phyloP scores from a whole-genome alignment of 2,329 filamentous ascomycete genomes.

The Stachybotrys chlorohalonatus region DNA sequence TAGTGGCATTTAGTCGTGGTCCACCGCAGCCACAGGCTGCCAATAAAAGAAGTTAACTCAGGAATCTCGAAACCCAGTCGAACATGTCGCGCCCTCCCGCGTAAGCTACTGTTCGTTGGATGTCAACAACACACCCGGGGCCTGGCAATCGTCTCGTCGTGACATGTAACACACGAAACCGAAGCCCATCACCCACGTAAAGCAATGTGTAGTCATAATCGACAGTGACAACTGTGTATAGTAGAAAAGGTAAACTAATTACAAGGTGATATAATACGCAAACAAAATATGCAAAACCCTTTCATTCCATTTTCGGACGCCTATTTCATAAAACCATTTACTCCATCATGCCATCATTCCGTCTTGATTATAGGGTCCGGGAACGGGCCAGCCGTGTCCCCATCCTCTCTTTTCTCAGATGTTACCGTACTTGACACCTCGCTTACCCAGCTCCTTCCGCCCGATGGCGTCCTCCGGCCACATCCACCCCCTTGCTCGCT shows the following conservation, averaged over 20 bases:
- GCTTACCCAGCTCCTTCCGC: conserved; percentile 61
- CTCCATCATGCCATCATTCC: neutral
- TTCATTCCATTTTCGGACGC: neutral
- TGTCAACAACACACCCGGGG: too few relatives aligned
- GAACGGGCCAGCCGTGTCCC: neutral
- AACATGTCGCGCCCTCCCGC: too few relatives aligned
- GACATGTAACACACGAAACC: too few relatives aligned
- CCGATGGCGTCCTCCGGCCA: conserved; percentile 66
- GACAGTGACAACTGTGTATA: neutral
- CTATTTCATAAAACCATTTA: neutral
- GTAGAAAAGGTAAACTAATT: neutral
- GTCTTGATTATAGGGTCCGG: neutral
- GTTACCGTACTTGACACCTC: conserved; percentile 45
- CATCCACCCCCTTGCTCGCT: conserved; percentile 65
- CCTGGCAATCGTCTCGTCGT: too few relatives aligned
- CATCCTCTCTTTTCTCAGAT: neutral
- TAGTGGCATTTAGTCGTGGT: conserved; percentile 22
- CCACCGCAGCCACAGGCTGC: neutral
- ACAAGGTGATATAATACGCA: neutral
- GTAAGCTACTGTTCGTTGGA: too few relatives aligned
- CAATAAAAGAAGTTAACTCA: too few relatives aligned
- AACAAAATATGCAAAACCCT: neutral
- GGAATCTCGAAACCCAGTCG: too few relatives aligned
- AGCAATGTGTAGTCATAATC: neutral
- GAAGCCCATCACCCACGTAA: too few relatives aligned